Base-by-base conservation (phyloP, 164 flowering plant genomes). In the Vitis riparia region DNA sequence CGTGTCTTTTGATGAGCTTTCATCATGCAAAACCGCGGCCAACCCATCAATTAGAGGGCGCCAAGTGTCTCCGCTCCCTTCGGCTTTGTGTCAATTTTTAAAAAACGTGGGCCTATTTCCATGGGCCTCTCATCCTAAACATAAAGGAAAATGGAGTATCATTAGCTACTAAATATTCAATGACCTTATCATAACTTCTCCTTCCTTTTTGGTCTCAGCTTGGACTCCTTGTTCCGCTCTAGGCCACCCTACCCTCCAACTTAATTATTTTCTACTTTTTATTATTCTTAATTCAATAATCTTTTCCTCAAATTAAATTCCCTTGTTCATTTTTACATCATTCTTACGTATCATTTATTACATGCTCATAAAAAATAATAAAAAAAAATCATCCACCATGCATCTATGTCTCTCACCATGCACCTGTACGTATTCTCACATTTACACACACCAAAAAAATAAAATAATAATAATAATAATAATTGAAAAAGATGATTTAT, bases 111-210 rank as follows among this genome's bases (percentile, higher is more conserved):
- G 72, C 81, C 81, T 74, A 67, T 77, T 62, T 37, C 44, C 44
- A 37, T 70, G 4, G 59, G 50, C 65, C 72, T 53, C 53, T 62
- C 51, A 53, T 75, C 68, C 71, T 63, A 68, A 58, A 30, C 71
- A 73, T 70, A 76, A 76, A 66, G 71, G 57, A 62, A 48, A 53
- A 49, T 30, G 19, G 62, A 0, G 65, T 69, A 76, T 75, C 60
- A 79, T 75, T 68, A 70, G 63, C 29, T 68, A 63, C 82, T 70
- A 65, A 74, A 71, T 69, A 77, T 80, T 81, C 79, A 82, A 75
- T 63, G 72, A 75, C 30, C 78, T 67, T 71, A 78, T 78, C 71
- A 80, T 78, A 71, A 65, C 75, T 14, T 55, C 8, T 61, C 44
- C 27, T 23, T 65, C 62, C 49, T 8, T 9, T 66, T 73, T 48